phyloP scores from a whole-genome alignment of 768 basidiomycete species.

The Lactifluus rugatus region DNA sequence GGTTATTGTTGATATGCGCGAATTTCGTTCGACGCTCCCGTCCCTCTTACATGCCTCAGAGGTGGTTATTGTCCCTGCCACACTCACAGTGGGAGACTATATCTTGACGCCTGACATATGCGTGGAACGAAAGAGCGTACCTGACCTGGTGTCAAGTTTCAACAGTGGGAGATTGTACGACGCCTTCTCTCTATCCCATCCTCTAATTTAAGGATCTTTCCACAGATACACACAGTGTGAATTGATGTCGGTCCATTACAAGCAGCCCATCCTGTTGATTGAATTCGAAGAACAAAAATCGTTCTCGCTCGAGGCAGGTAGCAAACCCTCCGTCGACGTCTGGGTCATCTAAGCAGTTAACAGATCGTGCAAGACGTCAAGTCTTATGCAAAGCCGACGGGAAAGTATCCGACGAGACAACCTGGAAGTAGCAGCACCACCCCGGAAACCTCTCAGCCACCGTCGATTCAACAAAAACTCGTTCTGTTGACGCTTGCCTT shows the following conservation, averaged over 20 bases:
- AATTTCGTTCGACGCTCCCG: slow-evolving; percentile 88
- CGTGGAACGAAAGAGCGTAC: slow-evolving; percentile 89
- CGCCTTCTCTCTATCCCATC: slow-evolving; percentile 12
- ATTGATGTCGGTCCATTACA: slow-evolving; percentile 93
- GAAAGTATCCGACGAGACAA: slow-evolving; percentile 49
- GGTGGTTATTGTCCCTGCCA: slow-evolving; percentile 78
- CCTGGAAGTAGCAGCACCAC: slow-evolving; percentile 25
- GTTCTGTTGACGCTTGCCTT: slow-evolving; percentile 84
- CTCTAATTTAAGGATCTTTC: not conserved
- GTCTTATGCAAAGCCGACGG: slow-evolving; percentile 50
- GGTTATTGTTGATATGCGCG: slow-evolving; percentile 96
- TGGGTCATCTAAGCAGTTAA: not conserved
- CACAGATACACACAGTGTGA: slow-evolving; percentile 93
- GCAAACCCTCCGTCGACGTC: not conserved
- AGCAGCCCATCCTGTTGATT: slow-evolving; percentile 84
- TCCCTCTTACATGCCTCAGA: slow-evolving; percentile 79
- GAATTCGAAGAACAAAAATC: slow-evolving; percentile 98
- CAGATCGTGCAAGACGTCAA: slow-evolving; percentile 60
- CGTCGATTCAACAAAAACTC: slow-evolving; percentile 81
- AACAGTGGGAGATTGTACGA: slow-evolving; percentile 86
- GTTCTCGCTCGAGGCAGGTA: slow-evolving; percentile 74
- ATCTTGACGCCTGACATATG: slow-evolving; percentile 92
- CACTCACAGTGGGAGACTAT: slow-evolving; percentile 92
- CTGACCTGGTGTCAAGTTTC: slow-evolving; percentile 89
- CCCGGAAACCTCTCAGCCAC: slow-evolving; percentile 31